Evolutionary conservation across 2,329 filamentous ascomycete species (phyloP).

Genomic region (Xylaria sp.): DNA sequence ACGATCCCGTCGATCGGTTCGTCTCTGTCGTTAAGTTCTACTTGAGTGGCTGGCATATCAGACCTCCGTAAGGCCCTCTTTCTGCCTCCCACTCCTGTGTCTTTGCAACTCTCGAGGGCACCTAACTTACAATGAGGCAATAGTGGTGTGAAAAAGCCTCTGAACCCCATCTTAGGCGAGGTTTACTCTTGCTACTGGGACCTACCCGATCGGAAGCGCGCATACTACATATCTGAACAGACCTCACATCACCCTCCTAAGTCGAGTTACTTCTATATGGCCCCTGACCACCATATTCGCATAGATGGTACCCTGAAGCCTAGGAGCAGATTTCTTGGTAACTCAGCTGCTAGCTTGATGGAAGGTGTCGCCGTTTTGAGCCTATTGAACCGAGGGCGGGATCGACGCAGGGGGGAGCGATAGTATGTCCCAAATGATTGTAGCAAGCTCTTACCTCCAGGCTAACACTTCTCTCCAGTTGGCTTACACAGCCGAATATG

Average conservation of each 20-base stretch:
- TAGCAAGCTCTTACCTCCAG: neutral
- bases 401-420: conserved; percentile 77
- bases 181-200: conserved; percentile 97
- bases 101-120: conserved; percentile 22
- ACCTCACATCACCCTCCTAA: conserved; percentile 98
- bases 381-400: conserved; percentile 79
- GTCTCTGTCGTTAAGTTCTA: conserved; percentile 98
- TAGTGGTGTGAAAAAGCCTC: conserved; percentile 96
- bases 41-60: conserved; percentile 98
- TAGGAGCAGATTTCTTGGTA: conserved; percentile 92
- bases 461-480: conserved; percentile 61
- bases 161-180: conserved; percentile 96
- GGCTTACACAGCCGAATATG: conserved; percentile 98
- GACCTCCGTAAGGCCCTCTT: conserved; percentile 78
- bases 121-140: conserved; percentile 33
- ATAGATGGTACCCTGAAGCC: conserved; percentile 97
- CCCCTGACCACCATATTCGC: conserved; percentile 89
- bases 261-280: conserved; percentile 99
- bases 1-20: conserved; percentile 90
- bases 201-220: conserved; percentile 82
- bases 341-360: conserved; percentile 98
- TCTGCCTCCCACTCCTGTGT: neutral
- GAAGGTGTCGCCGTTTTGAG: conserved; percentile 91
- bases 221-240: conserved; percentile 97
- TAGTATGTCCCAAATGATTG: conserved; percentile 72